These are phyloP conservation scores for Pleurotus eryngii DNA, from an alignment of 768 basidiomycete species.

Conservation along the genomic window DNA sequence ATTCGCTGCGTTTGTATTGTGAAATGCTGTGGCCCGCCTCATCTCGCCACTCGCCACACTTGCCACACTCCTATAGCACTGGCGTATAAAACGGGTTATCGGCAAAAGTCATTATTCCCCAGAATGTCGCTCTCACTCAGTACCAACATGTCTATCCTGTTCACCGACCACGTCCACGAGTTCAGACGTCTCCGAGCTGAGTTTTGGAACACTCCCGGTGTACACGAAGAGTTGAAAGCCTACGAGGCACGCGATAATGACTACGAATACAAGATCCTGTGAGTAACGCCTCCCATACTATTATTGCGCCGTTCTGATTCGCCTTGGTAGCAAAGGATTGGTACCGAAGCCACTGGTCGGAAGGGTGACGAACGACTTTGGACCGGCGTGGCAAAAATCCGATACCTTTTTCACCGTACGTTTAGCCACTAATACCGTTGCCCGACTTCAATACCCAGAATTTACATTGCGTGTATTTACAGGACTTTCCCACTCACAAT, in stretches of 20 bases:
- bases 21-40: too few relatives aligned
- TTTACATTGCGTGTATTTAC: too few relatives aligned
- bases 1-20: too few relatives aligned
- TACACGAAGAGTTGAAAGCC: neutral
- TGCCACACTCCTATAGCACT: too few relatives aligned
- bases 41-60: too few relatives aligned
- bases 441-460: neutral
- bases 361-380: neutral
- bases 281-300: neutral
- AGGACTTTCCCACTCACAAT: neutral
- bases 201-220: neutral
- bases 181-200: neutral
- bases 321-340: neutral
- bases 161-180: too few relatives aligned
- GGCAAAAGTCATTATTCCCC: too few relatives aligned
- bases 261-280: neutral
- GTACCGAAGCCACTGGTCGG: neutral
- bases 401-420: conserved; percentile 7
- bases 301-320: neutral
- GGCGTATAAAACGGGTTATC: too few relatives aligned
- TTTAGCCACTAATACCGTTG: neutral
- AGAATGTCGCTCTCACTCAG: too few relatives aligned
- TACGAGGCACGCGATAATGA: neutral
- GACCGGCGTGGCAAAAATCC: neutral
- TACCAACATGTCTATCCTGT: too few relatives aligned